phyloP scores from a whole-genome alignment of 495 filamentous ascomycete genomes.

The Aspergillus carlsbadensis region DNA sequence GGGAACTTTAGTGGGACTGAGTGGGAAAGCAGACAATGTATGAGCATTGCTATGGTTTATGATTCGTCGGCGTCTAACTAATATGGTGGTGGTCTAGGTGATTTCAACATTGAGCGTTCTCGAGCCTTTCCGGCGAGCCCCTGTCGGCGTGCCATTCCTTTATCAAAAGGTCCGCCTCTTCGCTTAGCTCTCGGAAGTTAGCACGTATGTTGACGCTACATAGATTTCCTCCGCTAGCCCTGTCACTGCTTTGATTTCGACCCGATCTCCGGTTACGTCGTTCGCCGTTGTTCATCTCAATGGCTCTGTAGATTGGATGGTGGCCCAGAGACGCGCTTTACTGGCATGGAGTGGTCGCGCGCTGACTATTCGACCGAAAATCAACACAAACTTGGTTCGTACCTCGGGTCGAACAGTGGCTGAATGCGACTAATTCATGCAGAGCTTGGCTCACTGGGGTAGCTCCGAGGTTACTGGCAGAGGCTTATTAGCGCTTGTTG shows the following conservation, averaged over 20 bases:
- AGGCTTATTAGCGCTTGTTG: constrained; percentile 79
- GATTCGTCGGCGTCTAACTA: not conserved
- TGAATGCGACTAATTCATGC: constrained; percentile 38
- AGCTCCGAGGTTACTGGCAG: constrained; percentile 82
- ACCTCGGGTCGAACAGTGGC: not conserved
- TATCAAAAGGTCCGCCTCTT: constrained; percentile 66
- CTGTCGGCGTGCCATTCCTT: constrained; percentile 85
- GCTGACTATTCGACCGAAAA: constrained; percentile 67
- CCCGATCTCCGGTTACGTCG: constrained; percentile 78
- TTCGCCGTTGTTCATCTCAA: constrained; percentile 86
- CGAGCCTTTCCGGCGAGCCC: constrained; percentile 72
- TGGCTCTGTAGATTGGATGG: constrained; percentile 94
- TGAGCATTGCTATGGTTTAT: constrained; percentile 13
- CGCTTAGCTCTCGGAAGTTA: not conserved
- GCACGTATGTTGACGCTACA: constrained; percentile 8
- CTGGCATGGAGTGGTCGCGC: constrained; percentile 96
- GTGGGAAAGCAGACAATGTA: constrained; percentile 89
- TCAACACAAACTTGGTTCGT: constrained; percentile 69
- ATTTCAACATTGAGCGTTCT: constrained; percentile 87
- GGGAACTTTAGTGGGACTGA: constrained; percentile 85
- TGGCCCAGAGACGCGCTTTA: constrained; percentile 79
- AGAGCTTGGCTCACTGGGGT: constrained; percentile 87
- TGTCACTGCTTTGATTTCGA: constrained; percentile 80
- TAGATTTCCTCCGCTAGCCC: constrained; percentile 80
- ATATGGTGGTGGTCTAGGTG: constrained; percentile 40